Evolutionary conservation across 495 filamentous ascomycete species (phyloP), one percentile per base, ranked within the genome.

Genomic region (Podospora pseudoanserina): DNA sequence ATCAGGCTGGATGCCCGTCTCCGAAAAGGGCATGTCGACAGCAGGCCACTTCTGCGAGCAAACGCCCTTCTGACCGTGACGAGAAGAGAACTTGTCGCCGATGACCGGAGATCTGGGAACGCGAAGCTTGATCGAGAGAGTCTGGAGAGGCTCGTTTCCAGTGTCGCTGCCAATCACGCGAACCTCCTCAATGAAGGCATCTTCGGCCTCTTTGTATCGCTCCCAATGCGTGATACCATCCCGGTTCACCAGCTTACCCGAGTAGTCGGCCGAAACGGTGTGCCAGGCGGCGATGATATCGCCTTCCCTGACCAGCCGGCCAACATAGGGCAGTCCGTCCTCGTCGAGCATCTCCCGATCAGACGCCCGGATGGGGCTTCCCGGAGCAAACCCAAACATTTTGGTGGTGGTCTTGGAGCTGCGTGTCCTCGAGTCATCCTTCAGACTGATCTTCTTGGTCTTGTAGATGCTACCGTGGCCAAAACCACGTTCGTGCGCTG

Each of bases 41-140:
- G 89, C 83, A 7, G 95, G 95, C 93, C 94, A 98, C 74, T 97
- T 94, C 78, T 97, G 94, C n/a, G 92, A 96, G 73, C 87, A 91
- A 32, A 97, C 94, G 85, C 95, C 95, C 80, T 99, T 99, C 79
- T 99, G 95, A 56, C 95, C 95, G 81, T 99, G 95, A 23, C 95
- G 90, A 7, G 94, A 97, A 34, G 95, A 97, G 82, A 99, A 99
- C 78, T 99, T 99, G 79, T 99, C 95, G 75, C 95, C 95, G 65
- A 98, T 97, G 74, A 97, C 87, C 27, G 95, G 95, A 56, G 90
- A 87, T 69, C 95, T 88, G 23, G 95, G 95, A 67, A 97, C 85
- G 27, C 95, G 92, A 70, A 94, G 90, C 81, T 97, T 98, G 83
- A 97, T 89, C 68, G 91, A 93, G 72, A 99, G 81, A 15, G 89